Conservation (phyloP, 805 yeast genomes). For the Candida saitoana region DNA sequence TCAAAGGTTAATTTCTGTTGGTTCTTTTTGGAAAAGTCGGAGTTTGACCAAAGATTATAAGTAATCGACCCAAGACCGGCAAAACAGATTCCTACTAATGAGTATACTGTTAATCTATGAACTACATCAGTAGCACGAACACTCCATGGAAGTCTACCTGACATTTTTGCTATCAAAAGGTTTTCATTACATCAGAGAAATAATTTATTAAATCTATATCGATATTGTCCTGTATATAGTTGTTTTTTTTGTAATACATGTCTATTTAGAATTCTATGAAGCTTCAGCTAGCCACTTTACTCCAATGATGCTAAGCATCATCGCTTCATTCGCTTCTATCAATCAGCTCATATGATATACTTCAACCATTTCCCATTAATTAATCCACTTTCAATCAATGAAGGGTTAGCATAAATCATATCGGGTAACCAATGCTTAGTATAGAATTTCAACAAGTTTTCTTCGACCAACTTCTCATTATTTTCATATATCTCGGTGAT, state of each 20-base stretch:
- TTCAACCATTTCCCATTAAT: slow-evolving; percentile 35
- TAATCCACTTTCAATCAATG: slow-evolving; percentile 31
- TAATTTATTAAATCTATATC: too few relatives aligned
- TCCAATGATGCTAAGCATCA: too few relatives aligned
- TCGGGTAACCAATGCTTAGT: slow-evolving; percentile 40
- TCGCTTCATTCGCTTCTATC: too few relatives aligned
- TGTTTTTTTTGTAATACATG: too few relatives aligned
- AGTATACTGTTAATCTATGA: slow-evolving; percentile 41
- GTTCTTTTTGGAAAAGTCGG: slow-evolving; percentile 41
- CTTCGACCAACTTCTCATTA: slow-evolving; percentile 16
- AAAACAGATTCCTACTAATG: slow-evolving; percentile 38
- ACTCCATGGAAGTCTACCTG: slow-evolving; percentile 33
- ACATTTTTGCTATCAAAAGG: slow-evolving; percentile 7
- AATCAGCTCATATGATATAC: slow-evolving; percentile 32
- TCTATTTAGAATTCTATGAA: too few relatives aligned
- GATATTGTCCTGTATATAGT: too few relatives aligned
- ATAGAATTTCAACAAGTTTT: slow-evolving; percentile 31
- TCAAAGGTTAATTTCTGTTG: slow-evolving; percentile 36
- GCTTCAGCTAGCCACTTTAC: too few relatives aligned
- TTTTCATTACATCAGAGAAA: background rate
- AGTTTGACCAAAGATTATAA: slow-evolving; percentile 40
- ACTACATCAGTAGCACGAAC: slow-evolving; percentile 43
- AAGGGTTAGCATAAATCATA: slow-evolving; percentile 38
- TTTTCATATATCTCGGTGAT: slow-evolving; percentile 23
- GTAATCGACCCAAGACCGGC: slow-evolving; percentile 37